A percentile compares a stretch with the other conserved stretches of the same genome.
These are phyloP conservation scores for Scytalidium lignicola DNA, from an alignment of 2,329 filamentous ascomycete species.

Conservation along the genomic window DNA sequence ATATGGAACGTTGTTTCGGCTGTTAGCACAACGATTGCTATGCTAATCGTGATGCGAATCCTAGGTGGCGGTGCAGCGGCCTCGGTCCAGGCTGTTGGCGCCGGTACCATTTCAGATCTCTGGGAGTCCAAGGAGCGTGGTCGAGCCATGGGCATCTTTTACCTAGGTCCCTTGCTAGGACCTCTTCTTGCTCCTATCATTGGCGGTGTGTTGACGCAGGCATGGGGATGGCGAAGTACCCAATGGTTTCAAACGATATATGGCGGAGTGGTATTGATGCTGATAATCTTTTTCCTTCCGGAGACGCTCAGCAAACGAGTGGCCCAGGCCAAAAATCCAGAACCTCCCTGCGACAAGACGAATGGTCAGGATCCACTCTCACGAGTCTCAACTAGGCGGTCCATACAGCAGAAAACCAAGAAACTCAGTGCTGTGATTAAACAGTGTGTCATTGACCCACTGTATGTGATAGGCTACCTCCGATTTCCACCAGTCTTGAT, in stretches of 20 bases:
- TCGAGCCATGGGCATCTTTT: constrained; percentile 73
- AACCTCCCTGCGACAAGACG: not conserved
- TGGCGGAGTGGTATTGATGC: constrained; percentile 50
- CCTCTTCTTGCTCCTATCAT: constrained; percentile 70
- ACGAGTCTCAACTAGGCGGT: constrained; percentile 55
- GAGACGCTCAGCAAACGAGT: constrained; percentile 45
- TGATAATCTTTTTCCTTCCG: constrained; percentile 55
- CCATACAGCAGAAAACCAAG: constrained; percentile 50
- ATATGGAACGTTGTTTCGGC: constrained; percentile 66
- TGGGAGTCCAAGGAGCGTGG: constrained; percentile 69
- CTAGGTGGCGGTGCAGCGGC: constrained; percentile 69
- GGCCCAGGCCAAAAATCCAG: not conserved
- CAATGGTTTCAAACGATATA: constrained; percentile 72
- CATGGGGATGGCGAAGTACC: constrained; percentile 66
- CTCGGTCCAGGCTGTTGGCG: constrained; percentile 76
- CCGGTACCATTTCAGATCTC: constrained; percentile 75
- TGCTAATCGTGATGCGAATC: constrained; percentile 71
- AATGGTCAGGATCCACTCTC: constrained; percentile 21
- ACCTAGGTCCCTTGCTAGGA: constrained; percentile 68
- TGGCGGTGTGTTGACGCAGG: constrained; percentile 63
- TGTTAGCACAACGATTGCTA: constrained; percentile 60
- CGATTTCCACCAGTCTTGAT: constrained; percentile 67
- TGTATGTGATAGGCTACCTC: constrained; percentile 63
- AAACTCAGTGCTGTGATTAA: constrained; percentile 47
- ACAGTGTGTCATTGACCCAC: constrained; percentile 62